Evolutionary conservation across 257 asterid genomes (phyloP).

Genomic region (Anisodus acutangulus): DNA sequence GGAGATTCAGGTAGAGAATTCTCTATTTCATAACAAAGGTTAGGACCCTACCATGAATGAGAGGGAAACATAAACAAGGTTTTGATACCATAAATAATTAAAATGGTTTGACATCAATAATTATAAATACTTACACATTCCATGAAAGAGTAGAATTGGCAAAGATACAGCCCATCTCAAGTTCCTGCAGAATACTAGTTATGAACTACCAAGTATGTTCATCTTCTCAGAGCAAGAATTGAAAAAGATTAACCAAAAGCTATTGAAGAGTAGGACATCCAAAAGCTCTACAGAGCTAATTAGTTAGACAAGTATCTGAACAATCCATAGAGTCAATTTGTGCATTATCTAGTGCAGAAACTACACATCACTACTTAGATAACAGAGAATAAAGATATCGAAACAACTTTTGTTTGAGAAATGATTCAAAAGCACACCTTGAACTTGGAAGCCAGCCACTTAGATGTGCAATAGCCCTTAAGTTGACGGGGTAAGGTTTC

Average conservation of each 20-base stretch:
- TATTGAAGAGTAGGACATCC: neutral
- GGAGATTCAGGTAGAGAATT: neutral
- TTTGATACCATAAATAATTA: neutral
- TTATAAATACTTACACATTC: conserved; percentile 56
- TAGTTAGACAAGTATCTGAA: conserved; percentile 3
- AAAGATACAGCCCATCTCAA: conserved; percentile 82
- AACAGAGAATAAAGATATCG: neutral
- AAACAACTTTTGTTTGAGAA: neutral
- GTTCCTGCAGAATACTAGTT: conserved; percentile 54
- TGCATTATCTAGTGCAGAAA: neutral
- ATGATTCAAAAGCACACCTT: conserved; percentile 52
- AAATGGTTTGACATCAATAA: neutral
- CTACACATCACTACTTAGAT: neutral
- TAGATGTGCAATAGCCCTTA: conserved; percentile 74
- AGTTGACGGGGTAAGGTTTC: conserved; percentile 67
- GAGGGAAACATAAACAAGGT: neutral
- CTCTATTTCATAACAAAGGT: conserved; percentile 1
- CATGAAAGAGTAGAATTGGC: conserved; percentile 83
- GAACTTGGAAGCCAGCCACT: conserved; percentile 97
- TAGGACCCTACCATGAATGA: neutral
- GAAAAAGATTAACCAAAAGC: neutral
- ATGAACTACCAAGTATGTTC: conserved; percentile 1
- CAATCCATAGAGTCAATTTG: neutral
- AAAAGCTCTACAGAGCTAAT: neutral
- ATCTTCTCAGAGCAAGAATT: neutral